phyloP scores from a whole-genome alignment of 2,329 filamentous ascomycete genomes.

The Xylaria digitata region DNA sequence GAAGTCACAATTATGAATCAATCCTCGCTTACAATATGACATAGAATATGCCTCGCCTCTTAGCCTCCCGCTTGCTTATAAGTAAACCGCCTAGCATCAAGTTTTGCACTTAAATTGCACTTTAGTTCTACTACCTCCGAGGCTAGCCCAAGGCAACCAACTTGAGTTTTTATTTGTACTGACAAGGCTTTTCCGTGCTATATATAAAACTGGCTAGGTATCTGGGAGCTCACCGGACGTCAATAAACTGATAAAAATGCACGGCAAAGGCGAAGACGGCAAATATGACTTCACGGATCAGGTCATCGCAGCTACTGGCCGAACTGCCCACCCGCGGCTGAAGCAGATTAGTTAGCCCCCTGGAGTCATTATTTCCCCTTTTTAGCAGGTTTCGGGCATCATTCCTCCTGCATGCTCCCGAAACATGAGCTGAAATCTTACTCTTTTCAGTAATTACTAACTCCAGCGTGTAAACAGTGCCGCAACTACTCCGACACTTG shows the following conservation, averaged over 20 bases:
- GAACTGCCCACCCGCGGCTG: slow-evolving; percentile 74
- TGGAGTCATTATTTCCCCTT: too few species aligned
- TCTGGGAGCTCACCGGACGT: background rate
- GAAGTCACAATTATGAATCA: slow-evolving; percentile 2
- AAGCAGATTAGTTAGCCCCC: slow-evolving; percentile 75
- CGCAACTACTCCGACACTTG: slow-evolving; percentile 76
- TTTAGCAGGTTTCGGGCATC: too few species aligned
- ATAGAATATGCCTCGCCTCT: background rate
- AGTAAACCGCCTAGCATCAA: background rate
- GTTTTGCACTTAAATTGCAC: background rate
- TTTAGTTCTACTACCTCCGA: background rate
- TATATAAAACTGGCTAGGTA: background rate
- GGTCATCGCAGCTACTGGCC: slow-evolving; percentile 80
- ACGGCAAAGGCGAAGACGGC: background rate
- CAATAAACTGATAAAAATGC: slow-evolving; percentile 1
- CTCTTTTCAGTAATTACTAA: too few species aligned
- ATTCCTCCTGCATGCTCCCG: too few species aligned
- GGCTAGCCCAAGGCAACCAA: background rate
- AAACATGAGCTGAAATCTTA: too few species aligned
- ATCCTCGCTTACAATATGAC: background rate
- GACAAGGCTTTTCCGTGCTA: background rate
- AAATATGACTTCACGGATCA: slow-evolving; percentile 70
- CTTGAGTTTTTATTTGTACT: background rate
- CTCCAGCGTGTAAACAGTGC: too few species aligned
- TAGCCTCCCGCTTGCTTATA: background rate